Evolutionary conservation across 1,284 basidiomycete species (phyloP).

Genomic region (Boletellus sp.): DNA sequence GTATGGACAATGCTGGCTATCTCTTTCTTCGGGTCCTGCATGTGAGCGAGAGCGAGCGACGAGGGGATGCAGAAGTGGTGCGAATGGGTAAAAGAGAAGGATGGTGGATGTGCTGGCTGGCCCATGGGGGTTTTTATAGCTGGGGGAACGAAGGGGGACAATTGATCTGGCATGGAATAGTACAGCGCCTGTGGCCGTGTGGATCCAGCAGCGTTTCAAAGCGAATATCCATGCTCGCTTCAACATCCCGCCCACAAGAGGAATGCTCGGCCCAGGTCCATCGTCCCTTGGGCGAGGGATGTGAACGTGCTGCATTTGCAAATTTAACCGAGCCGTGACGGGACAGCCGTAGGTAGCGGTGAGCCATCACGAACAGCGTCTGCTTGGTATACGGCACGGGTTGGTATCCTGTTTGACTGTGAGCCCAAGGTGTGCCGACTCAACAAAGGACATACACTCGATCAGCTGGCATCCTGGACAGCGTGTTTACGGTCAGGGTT

Average conservation of each 20-base stretch:
- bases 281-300: not conserved
- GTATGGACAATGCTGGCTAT: slow-evolving; percentile 22
- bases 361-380: too few relatives aligned
- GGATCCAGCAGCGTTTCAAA: slow-evolving; percentile 5
- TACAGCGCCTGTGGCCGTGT: not conserved
- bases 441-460: not conserved
- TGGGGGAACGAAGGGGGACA: not conserved
- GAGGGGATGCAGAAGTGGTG: not conserved
- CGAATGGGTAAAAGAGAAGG: not conserved
- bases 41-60: slow-evolving; percentile 2
- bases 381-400: too few relatives aligned
- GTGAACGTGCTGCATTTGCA: not conserved
- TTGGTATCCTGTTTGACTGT: too few relatives aligned
- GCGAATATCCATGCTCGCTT: not conserved
- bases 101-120: slow-evolving; percentile 1
- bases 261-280: not conserved
- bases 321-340: not conserved
- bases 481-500: too few relatives aligned
- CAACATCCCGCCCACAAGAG: not conserved
- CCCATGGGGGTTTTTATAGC: slow-evolving; percentile 17
- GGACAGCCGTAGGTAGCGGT: too few relatives aligned
- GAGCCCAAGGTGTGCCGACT: too few relatives aligned
- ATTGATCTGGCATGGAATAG: not conserved
- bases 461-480: not conserved
- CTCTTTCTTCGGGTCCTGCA: slow-evolving; percentile 32